Percentiles rank a stretch among this genome's conserved stretches.
These are phyloP conservation scores for Periconia macrospinosa DNA, from an alignment of 2,329 filamentous ascomycete genomes.

Conservation along the genomic window DNA sequence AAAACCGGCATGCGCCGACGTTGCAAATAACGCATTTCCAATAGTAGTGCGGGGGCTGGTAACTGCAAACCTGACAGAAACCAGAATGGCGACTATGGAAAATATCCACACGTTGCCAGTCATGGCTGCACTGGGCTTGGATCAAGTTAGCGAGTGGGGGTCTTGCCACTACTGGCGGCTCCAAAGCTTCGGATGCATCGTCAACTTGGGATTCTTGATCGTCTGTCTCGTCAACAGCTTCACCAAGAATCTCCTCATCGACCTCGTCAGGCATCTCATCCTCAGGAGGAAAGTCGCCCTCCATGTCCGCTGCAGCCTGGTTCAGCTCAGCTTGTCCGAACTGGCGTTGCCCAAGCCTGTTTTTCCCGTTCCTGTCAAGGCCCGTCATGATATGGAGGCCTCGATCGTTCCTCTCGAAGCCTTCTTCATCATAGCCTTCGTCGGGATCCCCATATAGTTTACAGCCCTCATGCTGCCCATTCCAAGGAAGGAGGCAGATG, in stretches of 20 bases:
- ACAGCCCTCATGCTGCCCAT: not conserved
- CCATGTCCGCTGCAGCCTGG: not conserved
- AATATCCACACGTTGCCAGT: not conserved
- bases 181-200: not conserved
- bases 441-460: not conserved
- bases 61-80: not conserved
- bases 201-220: not conserved
- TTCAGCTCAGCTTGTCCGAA: not conserved
- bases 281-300: not conserved
- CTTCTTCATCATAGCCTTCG: conserved; percentile 1
- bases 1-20: not conserved
- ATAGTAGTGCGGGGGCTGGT: not conserved
- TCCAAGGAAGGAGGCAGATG: not conserved
- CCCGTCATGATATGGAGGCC: not conserved
- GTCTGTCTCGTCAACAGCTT: too few relatives aligned
- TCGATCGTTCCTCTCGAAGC: not conserved
- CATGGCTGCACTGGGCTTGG: not conserved
- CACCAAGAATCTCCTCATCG: too few relatives aligned
- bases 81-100: not conserved
- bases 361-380: not conserved
- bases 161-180: not conserved
- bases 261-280: not conserved
- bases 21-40: not conserved
- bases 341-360: not conserved
- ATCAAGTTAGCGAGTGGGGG: not conserved